These are phyloP conservation scores for Leccinellum luteum DNA, from an alignment of 768 basidiomycete genomes.

Conservation along the genomic window DNA sequence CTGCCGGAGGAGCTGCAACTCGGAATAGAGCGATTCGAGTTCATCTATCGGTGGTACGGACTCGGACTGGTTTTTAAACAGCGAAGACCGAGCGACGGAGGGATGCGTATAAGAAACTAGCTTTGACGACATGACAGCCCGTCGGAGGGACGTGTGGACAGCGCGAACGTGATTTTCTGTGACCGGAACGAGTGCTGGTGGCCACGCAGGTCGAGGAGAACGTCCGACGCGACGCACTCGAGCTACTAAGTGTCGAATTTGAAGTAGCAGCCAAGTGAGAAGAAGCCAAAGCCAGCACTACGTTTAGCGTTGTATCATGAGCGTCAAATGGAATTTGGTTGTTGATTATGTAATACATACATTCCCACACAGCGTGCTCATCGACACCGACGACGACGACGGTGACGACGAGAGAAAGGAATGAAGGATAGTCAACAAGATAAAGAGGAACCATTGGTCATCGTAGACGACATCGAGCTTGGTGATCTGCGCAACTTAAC, in stretches of 20 bases:
- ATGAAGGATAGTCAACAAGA: slow-evolving; percentile 5
- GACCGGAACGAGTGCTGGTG: slow-evolving; percentile 10
- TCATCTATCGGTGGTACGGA: slow-evolving; percentile 70
- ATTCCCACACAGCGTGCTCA: slow-evolving; percentile 23
- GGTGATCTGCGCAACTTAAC: slow-evolving; percentile 27
- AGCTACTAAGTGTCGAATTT: slow-evolving; percentile 16
- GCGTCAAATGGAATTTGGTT: slow-evolving; percentile 27
- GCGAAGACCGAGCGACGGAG: slow-evolving; percentile 50
- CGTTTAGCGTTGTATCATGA: slow-evolving; percentile 31
- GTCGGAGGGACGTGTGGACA: background rate
- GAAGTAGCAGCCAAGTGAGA: slow-evolving; percentile 21
- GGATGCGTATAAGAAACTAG: slow-evolving; percentile 49
- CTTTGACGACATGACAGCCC: slow-evolving; percentile 56
- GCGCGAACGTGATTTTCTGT: background rate
- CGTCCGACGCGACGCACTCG: slow-evolving; percentile 17
- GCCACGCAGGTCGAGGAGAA: slow-evolving; percentile 10
- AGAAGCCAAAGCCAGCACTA: slow-evolving; percentile 19
- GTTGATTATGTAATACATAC: slow-evolving; percentile 24
- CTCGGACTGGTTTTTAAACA: slow-evolving; percentile 65
- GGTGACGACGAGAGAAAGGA: background rate
- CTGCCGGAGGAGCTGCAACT: slow-evolving; percentile 54
- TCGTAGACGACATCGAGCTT: slow-evolving; percentile 33
- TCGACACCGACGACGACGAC: slow-evolving; percentile 4
- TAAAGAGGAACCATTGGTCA: background rate
- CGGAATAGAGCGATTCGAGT: slow-evolving; percentile 59